Evolutionary conservation across 202 grass and related monocot species (phyloP), one percentile per base, ranked within the genome.

Genomic region (Dendrocalamus latiflorus): DNA sequence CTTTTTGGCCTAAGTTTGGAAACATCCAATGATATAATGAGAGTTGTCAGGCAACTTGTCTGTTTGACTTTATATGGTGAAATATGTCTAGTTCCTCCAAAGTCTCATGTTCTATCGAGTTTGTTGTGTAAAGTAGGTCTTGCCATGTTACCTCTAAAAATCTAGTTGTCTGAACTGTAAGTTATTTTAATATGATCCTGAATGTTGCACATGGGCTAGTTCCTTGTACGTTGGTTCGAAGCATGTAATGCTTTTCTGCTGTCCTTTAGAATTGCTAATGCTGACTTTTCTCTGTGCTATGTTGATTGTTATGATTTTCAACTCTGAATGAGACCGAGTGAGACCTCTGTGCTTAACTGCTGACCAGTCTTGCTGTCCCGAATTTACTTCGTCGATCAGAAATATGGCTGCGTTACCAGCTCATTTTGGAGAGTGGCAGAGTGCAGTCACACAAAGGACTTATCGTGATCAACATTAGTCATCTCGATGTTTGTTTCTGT

Each of bases 1-100:
- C 70, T 79, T 70, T 69, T 76, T 71, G 45, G 39, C 58, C 55
- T 47, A 48, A 56, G 44, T 56, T 82, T 89, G 76, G 70, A 81
- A 89, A 58, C 54, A 81, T 76, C 54, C 15, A 48, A 63, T 57
- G 36, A 65, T 65, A 62, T 33, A 25, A 37, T 56, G 33, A 66
- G 25, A 89, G 68, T n/a, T 84, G 62, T 81, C 62, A 63, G 55
- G 11, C 21, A 68, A 58, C 61, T 53, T 69, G 51, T 84, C 1
- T 68, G 22, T 3, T 80, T 88, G 60, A 68, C 68, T 50, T 68
- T 33, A 54, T 22, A 62, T 26, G 50, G 33, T 44, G 24, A 75
- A 54, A 39, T 53, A 2, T 84, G 49, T 70, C 21, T 53, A 39
- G n/a, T 45, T 75, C 36, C 43, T 24, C 30, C 3, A 60, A 63